These are phyloP conservation scores for Saccharata proteae DNA, from an alignment of 2,329 filamentous ascomycete genomes.

Conservation along the genomic window DNA sequence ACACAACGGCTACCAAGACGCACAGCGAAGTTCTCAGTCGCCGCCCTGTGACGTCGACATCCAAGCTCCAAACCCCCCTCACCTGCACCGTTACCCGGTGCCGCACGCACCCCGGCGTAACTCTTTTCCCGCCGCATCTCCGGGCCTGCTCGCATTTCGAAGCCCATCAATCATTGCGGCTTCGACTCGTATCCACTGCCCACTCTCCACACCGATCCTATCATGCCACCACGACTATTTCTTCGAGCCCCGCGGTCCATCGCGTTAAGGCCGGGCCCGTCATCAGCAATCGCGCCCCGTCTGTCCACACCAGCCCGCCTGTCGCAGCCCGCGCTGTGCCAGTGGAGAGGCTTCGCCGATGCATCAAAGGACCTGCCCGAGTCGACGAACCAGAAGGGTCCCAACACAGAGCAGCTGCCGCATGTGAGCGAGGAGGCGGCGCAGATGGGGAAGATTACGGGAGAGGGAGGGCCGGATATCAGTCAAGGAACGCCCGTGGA, in stretches of 20 bases:
- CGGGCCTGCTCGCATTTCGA: too few species aligned
- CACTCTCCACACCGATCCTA: too few species aligned
- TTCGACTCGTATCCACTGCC: too few species aligned
- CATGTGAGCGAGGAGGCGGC: constrained; percentile 56
- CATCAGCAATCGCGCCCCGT: constrained; percentile 19
- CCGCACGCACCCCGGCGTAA: too few species aligned
- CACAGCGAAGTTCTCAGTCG: too few species aligned
- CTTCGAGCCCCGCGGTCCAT: constrained; percentile 20
- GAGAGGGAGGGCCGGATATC: constrained; percentile 47
- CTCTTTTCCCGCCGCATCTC: too few species aligned
- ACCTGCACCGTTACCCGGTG: too few species aligned
- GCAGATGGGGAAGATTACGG: constrained; percentile 45
- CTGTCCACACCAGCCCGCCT: constrained; percentile 1
- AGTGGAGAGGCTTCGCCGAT: constrained; percentile 11
- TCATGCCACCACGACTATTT: constrained; percentile 27
- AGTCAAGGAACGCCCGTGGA: constrained; percentile 51
- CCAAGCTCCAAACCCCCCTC: too few species aligned
- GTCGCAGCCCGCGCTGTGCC: constrained; percentile 1
- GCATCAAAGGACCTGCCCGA: constrained; percentile 20
- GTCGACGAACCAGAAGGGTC: constrained; percentile 17
- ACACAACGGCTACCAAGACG: too few species aligned
- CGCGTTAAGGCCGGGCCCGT: constrained; percentile 18
- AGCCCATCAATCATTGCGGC: too few species aligned
- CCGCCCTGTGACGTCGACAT: too few species aligned
- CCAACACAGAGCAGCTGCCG: constrained; percentile 31